Percentiles rank a stretch among this genome's conserved stretches.
These are phyloP conservation scores for Bryoerythrophyllum caledonicum DNA, from an alignment of 225 moss, liverwort and hornwort species.

Conservation along the genomic window DNA sequence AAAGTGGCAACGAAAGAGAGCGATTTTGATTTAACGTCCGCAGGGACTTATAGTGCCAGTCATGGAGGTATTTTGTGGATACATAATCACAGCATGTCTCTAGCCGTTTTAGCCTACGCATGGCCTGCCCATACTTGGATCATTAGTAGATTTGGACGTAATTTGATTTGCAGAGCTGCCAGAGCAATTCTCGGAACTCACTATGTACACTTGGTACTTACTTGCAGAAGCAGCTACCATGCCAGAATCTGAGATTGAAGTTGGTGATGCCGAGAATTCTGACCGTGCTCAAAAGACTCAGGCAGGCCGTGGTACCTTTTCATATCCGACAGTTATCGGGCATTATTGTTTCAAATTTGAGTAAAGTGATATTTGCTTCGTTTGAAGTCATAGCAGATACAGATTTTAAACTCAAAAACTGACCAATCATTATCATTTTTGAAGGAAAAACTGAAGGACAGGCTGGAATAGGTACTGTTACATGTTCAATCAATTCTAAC, in stretches of 20 bases:
- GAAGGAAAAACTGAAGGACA: neutral
- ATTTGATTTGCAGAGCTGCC: constrained; percentile 6
- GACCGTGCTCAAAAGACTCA: constrained; percentile 22
- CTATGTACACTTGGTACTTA: neutral
- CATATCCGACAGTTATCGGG: constrained; percentile 7
- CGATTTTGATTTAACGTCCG: neutral
- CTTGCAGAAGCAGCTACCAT: constrained; percentile 24
- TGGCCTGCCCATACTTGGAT: neutral
- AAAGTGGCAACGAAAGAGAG: constrained; percentile 26
- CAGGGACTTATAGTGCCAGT: constrained; percentile 18
- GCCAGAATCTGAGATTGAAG: constrained; percentile 19
- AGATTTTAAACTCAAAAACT: neutral
- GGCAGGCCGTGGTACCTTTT: constrained; percentile 24
- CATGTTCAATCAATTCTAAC: neutral
- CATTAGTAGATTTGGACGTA: neutral
- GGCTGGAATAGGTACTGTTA: neutral
- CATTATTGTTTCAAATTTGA: neutral
- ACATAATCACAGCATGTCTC: constrained; percentile 12
- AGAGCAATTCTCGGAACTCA: neutral
- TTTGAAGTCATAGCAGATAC: neutral
- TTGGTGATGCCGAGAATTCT: constrained; percentile 22
- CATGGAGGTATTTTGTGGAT: constrained; percentile 25
- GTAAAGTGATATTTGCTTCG: neutral
- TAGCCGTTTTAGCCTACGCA: constrained; percentile 5
- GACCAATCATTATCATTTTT: neutral